Evolutionary conservation across 2,329 filamentous ascomycete genomes (phyloP), one percentile per base, ranked within the genome.

Genomic region (Fusarium ramigenum): DNA sequence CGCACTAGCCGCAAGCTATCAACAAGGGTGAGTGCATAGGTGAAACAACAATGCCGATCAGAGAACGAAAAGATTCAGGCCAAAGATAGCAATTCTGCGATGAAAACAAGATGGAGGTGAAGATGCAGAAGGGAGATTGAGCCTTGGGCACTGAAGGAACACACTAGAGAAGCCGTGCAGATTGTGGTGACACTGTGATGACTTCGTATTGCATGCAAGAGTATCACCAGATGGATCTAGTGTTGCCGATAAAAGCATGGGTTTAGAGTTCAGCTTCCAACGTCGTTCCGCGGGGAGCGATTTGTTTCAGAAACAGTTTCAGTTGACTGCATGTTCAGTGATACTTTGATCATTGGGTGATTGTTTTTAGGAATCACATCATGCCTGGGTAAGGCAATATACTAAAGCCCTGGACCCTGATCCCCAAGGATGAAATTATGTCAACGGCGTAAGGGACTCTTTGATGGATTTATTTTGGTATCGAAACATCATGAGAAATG

Each of bases 261-360:
- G 21, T 61, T 61, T 57, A 61, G 50, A 61, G 59, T 58, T 61
- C 49, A 60, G 37, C 46, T 47, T 2, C 23, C 23, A 50, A 44
- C 21, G 47, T 56, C 42, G 23, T 42, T 53, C 49, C 42, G 28
- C n/a, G 39, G 32, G 37, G 8, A 28, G 16, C 30, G 30, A 36
- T 42, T 36, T 37, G 61, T 60, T 50, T 50, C 54, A 50, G 30
- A 36, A 60, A 34, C 28, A 42, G 60, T 63, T 63, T 60, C 60
- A 49, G 37, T 21, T 19, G n/a, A 23, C 15, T 28, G 10, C 23
- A 40, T 57, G 19, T 12, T 28, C 19, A 4, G 12, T 30, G 11
- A 43, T 5, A 7, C 9, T 43, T 25, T 36, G 21, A 44, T 60
- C 15, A n/a, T 43, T 50, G 56, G 42, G 39, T 58, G 30, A 32